Evolutionary conservation across 1,139 yeast genomes (phyloP).

Genomic region (Suzukiozyma palmioleophila): DNA sequence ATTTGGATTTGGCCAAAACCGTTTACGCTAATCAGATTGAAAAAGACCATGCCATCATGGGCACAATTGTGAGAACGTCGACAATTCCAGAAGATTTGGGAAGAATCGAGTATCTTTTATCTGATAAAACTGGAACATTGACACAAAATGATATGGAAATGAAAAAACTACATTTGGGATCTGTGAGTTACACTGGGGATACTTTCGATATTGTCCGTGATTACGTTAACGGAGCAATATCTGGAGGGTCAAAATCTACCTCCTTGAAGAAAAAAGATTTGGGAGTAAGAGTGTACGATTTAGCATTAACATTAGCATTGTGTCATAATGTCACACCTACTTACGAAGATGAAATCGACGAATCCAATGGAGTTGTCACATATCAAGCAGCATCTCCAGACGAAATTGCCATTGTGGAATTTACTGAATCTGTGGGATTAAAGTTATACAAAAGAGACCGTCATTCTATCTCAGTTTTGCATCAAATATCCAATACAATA

Average conservation of each 20-base stretch:
- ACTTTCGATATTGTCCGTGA: constrained; percentile 84
- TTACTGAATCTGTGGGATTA: constrained; percentile 82
- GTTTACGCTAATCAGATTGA: constrained; percentile 96
- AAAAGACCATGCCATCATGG: constrained; percentile 74
- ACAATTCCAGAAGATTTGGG: constrained; percentile 98
- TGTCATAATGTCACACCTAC: constrained; percentile 87
- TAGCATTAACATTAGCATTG: constrained; percentile 75
- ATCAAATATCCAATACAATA: constrained; percentile 51
- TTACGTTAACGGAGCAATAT: constrained; percentile 41
- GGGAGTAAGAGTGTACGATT: constrained; percentile 70
- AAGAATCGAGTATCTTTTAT: constrained; percentile 83
- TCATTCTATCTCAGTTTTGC: constrained; percentile 62
- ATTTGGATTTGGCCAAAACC: constrained; percentile 90
- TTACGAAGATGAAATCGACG: constrained; percentile 15
- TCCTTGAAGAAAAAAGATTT: constrained; percentile 48
- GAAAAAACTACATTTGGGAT: constrained; percentile 87
- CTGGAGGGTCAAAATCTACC: constrained; percentile 16
- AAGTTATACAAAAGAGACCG: constrained; percentile 80
- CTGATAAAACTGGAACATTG: constrained; percentile 95
- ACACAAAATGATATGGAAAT: constrained; percentile 98
- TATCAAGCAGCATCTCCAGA: constrained; percentile 99
- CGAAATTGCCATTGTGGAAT: constrained; percentile 94
- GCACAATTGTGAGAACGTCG: constrained; percentile 91
- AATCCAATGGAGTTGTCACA: constrained; percentile 31
- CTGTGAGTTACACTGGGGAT: constrained; percentile 89